Evolutionary conservation across 2,329 filamentous ascomycete species (phyloP), one percentile per base, ranked within the genome.

Genomic region (Fusarium scirpi): DNA sequence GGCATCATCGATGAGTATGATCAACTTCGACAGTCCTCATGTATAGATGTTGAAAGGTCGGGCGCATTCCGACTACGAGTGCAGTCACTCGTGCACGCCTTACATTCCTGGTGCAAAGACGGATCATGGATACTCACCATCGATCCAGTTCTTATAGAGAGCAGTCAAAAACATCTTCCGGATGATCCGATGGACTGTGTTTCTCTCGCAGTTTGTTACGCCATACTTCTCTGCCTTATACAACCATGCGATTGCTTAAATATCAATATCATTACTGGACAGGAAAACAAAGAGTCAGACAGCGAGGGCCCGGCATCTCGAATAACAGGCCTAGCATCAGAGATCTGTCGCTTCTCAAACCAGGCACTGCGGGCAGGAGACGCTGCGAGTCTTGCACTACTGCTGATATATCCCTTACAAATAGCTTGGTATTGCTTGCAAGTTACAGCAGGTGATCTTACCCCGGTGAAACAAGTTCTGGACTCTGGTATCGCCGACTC

Each of bases 371-470:
- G 41, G 6, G 45, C 29, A 8, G 16, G 51, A 15, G 49, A 43
- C 5, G 52, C 65, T 0, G 48, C 65, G 1, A 55, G 34, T 2
- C 32, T 60, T 22, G 65, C 53, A 8, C 20, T 68, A 2, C 13
- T 65, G 5, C 18, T 68, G 8, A 45, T 68, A 11, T 68, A 65
- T 29, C 65, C 65, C 2, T 49, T 68, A 11, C 65, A 68, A 9
- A 69, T 68, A 49, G 54, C 65, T 1, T 68, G 65, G 65, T 69
- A 25, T 8, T 65, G 40, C 18, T 9, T 68, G 3, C 59, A 68
- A n/a, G 8, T 20, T 6, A 69, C 40, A 1, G 32, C 41, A 1
- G 34, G 38, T 6, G 60, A 55, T 0, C 53, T 69, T 0, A 4
- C 15, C 2, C 30, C 15, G 5, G 30, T 65, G 1, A 45, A 41